Conservation (phyloP, 2,329 filamentous ascomycete genomes). For the Aschersonia sp. region DNA sequence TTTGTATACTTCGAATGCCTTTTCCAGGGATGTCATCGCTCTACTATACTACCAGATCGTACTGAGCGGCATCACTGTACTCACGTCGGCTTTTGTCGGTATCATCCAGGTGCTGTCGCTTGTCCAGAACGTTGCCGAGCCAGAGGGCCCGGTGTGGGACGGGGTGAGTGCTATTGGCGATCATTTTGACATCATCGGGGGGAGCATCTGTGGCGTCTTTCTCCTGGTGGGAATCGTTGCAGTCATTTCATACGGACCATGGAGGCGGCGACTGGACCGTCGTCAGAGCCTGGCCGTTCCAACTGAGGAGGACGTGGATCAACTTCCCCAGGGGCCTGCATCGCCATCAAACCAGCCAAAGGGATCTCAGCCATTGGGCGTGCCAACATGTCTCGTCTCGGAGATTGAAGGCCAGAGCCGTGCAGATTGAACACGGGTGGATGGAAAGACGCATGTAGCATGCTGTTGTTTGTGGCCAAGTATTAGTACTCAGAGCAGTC, state of each 20-base stretch:
- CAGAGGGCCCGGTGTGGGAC: conserved; percentile 74
- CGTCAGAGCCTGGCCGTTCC: conserved; percentile 6
- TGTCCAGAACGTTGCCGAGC: conserved; percentile 60
- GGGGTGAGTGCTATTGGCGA: conserved; percentile 65
- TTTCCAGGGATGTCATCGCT: conserved; percentile 70
- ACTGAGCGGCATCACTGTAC: conserved; percentile 67
- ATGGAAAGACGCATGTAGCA: too few species aligned
- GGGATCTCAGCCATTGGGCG: background rate
- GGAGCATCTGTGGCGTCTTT: conserved; percentile 74
- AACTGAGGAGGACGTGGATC: background rate
- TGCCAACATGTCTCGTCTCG: background rate
- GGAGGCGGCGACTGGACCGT: conserved; percentile 41
- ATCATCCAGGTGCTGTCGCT: conserved; percentile 72
- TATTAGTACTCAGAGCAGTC: too few species aligned
- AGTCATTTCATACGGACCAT: conserved; percentile 64
- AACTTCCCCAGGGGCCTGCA: background rate
- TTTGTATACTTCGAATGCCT: conserved; percentile 68
- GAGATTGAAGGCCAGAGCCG: too few species aligned
- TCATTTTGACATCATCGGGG: conserved; percentile 76
- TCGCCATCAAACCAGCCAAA: background rate
- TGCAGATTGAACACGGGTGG: too few species aligned
- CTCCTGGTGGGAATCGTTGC: conserved; percentile 62
- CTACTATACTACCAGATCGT: conserved; percentile 91
- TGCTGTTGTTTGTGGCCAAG: too few species aligned
- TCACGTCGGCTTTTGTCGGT: conserved; percentile 76